Evolutionary conservation across 2,329 filamentous ascomycete genomes (phyloP).

Genomic region (Clathrospora elynae): DNA sequence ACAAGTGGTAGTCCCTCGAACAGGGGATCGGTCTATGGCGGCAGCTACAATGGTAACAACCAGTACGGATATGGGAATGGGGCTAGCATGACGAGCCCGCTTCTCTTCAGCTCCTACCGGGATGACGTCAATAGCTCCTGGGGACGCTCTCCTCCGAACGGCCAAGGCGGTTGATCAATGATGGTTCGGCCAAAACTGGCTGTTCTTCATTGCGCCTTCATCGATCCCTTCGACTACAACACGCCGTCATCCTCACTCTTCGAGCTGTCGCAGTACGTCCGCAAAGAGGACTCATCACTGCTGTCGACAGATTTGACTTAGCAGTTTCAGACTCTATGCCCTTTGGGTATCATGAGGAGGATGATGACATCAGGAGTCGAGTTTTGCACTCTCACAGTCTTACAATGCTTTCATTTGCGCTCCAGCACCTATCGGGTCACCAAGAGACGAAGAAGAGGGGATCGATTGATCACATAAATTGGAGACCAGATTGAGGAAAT

Average conservation of each 20-base stretch:
- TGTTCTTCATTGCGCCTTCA: conserved; percentile 11
- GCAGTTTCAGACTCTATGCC: background rate
- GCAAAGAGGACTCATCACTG: background rate
- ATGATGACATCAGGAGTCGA: too few species aligned
- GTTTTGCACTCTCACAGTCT: too few species aligned
- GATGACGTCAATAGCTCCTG: conserved; percentile 39
- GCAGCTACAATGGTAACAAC: conserved; percentile 25
- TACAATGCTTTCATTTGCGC: too few species aligned
- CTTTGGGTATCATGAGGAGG: too few species aligned
- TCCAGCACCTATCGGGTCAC: too few species aligned
- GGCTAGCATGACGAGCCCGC: conserved; percentile 46
- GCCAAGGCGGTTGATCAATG: conserved; percentile 46
- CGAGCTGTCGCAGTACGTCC: conserved; percentile 5
- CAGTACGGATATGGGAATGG: conserved; percentile 26
- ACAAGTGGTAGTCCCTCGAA: conserved; percentile 28
- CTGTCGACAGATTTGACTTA: background rate
- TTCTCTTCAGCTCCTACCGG: conserved; percentile 51
- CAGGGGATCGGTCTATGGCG: conserved; percentile 35
- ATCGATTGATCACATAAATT: too few species aligned
- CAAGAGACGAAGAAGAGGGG: too few species aligned
- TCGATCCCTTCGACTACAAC: conserved; percentile 4
- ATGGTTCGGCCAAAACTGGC: conserved; percentile 20
- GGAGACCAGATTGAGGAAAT: too few species aligned
- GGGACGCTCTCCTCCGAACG: conserved; percentile 45
- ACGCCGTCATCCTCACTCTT: background rate